Evolutionary conservation across 257 asterid genomes (phyloP), one percentile per base, ranked within the genome.

Genomic region (Solanum paucissectum): DNA sequence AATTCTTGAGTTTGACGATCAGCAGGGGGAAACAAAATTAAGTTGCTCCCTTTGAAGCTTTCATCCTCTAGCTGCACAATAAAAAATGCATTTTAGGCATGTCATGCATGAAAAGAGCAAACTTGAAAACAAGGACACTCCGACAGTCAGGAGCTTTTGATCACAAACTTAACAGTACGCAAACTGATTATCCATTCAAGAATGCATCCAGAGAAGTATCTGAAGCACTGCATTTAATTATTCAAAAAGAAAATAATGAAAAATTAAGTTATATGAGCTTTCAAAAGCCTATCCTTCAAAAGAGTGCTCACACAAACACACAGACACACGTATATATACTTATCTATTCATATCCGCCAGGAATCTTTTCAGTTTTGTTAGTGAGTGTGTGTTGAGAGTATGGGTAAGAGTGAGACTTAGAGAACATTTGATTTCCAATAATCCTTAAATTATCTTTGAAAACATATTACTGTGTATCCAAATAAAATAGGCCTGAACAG

Each of bases 1-100:
- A 94, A 93, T 91, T 97, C 98, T 92, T 94, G 98, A 33, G 99
- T 97, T 85, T 93, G 98, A 62, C 93, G 90, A 93, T 97, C 99
- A 52, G 99, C 99, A 5, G 99, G 99, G 33, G 99, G 99, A 84
- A 97, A 94, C 90, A 97, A 88, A 82, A 95, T 92, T 72, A 97
- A 88, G 91, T 93, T 95, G 88, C 95, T 92, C 76, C 98, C 97
- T 90, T 96, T 96, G 82, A 89, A 87, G 88, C 93, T 93, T 92
- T 93, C 98, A 60, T 96, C 99, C 90, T 95, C 99, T 42, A 94
- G 94, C 98, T 96, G 98, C 92, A 66, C 42, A 29, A 58, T 84
- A 62, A 86, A 86, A 55, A 38, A 42, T 46, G 77, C 42, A 62
- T 12, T 68, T 85, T 68, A 86, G 69, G 83, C 83, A 73, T 69